Evolutionary conservation across 371 early-diverging fungal genomes (phyloP), one percentile per base, ranked within the genome.

Genomic region (Sporodiniella umbellata): DNA sequence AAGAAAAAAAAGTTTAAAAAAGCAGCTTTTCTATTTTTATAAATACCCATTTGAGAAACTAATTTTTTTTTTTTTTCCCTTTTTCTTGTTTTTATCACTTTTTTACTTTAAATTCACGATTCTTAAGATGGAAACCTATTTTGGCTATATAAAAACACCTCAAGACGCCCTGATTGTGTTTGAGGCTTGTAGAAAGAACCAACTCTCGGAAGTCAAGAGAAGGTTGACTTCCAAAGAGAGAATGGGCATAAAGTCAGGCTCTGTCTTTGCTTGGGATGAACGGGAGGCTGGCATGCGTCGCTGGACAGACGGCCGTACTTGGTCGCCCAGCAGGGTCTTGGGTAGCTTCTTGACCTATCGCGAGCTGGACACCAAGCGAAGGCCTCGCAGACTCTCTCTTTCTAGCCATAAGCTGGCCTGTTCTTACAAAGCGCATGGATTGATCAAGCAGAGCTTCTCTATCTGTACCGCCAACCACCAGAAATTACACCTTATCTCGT

Each of bases 221-320:
- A 78, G 93, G 18, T 76, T 92, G 18, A 73, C 79, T 40, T 83
- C 83, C 15, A 73, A 78, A 51, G 84, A 87, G 57, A 78, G 83
- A 37, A 53, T 58, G n/a, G 68, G 67, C 33, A 85, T 86, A 53
- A 75, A 62, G 37, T 85, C 90, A 4, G 92, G 92, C 1, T 85
- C 91, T 1, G 84, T 92, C 0, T 93, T 88, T 61, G 86, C 89
- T n/a, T 92, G 88, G 84, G 89, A 89, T 60, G 93, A 93, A 64
- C 70, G 80, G 18, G 93, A 92, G 51, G 81, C 89, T 4, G 88
- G 92, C 0, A 92, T 93, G 78, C 75, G 86, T 42, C 78, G 94
- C n/a, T 93, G 94, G 94, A 93, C 94, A 0, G 94, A 93, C 60
- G 91, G 92, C 4, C 72, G 81, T 21, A 84, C 85, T 10, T 91